Conservation (phyloP, 2,329 filamentous ascomycete species). For the Fusarium musae region DNA sequence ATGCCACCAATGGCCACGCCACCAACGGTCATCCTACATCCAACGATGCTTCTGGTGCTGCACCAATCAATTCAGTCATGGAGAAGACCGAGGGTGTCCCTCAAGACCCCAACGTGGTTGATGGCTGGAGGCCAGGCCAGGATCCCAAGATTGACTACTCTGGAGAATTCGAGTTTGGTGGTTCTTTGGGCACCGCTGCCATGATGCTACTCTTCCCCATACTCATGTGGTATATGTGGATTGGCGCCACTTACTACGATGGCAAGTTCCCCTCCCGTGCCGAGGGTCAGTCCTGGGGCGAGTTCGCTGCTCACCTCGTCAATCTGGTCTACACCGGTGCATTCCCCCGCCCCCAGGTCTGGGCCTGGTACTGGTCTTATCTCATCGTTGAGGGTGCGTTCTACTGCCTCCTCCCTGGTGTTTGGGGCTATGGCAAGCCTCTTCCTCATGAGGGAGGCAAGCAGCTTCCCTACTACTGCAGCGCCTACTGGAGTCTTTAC, state of each 20-base stretch:
- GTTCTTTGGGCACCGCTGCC: constrained; percentile 77
- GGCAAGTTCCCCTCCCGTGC: constrained; percentile 79
- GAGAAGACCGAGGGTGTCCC: constrained; percentile 36
- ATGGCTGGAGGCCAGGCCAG: constrained; percentile 69
- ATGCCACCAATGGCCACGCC: constrained; percentile 46
- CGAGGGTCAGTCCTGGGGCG: constrained; percentile 71
- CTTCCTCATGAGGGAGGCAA: constrained; percentile 84
- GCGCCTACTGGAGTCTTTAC: constrained; percentile 87
- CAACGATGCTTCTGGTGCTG: constrained; percentile 16
- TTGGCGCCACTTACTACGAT: constrained; percentile 91
- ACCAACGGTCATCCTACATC: constrained; percentile 42
- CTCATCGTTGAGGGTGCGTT: constrained; percentile 84
- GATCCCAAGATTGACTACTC: constrained; percentile 73
- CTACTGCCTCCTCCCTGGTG: constrained; percentile 88
- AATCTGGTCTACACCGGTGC: constrained; percentile 83
- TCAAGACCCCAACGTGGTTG: constrained; percentile 48
- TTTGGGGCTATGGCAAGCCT: constrained; percentile 89
- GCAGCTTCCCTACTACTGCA: constrained; percentile 95
- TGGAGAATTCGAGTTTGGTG: constrained; percentile 84
- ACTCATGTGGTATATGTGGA: constrained; percentile 99
- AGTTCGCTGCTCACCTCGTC: constrained; percentile 78
- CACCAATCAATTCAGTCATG: constrained; percentile 18
- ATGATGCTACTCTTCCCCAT: constrained; percentile 96
- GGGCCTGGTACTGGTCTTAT: constrained; percentile 95
- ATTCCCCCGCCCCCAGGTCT: constrained; percentile 84